phyloP scores from a whole-genome alignment of 306 rosid species.

The Dalbergia oliveri region DNA sequence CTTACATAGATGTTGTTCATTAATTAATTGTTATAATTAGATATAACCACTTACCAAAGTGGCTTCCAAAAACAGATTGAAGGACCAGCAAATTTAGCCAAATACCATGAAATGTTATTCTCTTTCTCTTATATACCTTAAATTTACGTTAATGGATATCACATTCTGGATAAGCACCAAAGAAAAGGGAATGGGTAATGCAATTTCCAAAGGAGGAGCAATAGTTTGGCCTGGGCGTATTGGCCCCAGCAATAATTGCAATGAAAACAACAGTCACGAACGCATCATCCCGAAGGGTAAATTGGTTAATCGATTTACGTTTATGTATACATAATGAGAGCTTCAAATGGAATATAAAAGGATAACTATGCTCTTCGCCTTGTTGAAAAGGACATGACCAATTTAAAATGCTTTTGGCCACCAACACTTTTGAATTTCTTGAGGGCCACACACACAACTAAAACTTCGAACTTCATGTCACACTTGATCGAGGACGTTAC shows the following conservation, averaged over 20 bases:
- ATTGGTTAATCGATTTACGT: slow-evolving; percentile 6
- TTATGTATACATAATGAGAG: slow-evolving; percentile 10
- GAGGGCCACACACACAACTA: slow-evolving; percentile 41
- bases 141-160: background rate
- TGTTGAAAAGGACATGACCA: slow-evolving; percentile 42
- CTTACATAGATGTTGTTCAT: background rate
- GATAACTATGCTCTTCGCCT: slow-evolving; percentile 29
- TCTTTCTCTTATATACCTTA: background rate
- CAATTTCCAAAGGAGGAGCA: slow-evolving; percentile 14
- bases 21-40: background rate
- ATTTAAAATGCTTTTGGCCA: slow-evolving; percentile 37
- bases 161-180: background rate
- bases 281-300: slow-evolving; percentile 41
- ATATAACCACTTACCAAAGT: background rate
- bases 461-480: slow-evolving; percentile 30
- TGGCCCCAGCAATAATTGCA: slow-evolving; percentile 50
- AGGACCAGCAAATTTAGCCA: background rate
- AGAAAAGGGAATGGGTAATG: background rate
- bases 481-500: slow-evolving; percentile 6
- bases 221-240: background rate
- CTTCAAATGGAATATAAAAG: slow-evolving; percentile 31
- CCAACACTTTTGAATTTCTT: background rate
- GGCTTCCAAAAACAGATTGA: background rate
- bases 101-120: background rate
- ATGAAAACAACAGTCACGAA: slow-evolving; percentile 17